phyloP scores from a whole-genome alignment of 2,329 filamentous ascomycete genomes.

The Verticillium longisporum region DNA sequence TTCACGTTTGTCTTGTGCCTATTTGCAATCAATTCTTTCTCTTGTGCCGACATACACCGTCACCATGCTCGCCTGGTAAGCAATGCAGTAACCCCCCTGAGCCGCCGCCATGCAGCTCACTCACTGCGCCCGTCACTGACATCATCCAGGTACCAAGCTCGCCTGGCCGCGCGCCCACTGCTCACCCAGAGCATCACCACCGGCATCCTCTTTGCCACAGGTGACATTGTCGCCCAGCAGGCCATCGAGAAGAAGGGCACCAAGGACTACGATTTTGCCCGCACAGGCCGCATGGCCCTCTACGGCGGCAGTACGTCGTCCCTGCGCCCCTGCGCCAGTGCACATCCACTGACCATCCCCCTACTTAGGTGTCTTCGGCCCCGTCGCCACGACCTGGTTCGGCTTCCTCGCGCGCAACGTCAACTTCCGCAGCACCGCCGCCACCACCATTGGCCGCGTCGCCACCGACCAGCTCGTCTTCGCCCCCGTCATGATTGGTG shows the following conservation, averaged over 20 bases:
- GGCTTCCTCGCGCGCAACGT: conserved; percentile 67
- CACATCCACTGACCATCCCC: neutral
- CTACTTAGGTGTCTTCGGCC: conserved; percentile 68
- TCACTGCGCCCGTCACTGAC: neutral
- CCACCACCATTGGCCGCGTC: conserved; percentile 74
- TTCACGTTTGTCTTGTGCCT: neutral
- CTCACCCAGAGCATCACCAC: conserved; percentile 90
- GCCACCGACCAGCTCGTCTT: conserved; percentile 76
- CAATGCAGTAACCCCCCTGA: neutral
- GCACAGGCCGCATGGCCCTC: conserved; percentile 71
- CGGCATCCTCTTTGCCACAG: conserved; percentile 84
- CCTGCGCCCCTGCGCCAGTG: neutral
- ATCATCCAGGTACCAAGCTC: conserved; percentile 70
- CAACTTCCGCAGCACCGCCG: conserved; percentile 53
- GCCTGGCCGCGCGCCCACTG: conserved; percentile 72
- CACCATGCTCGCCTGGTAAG: conserved; percentile 23
- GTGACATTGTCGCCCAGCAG: conserved; percentile 88
- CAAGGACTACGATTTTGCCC: conserved; percentile 66
- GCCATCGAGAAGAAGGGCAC: conserved; percentile 76
- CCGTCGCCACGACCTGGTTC: conserved; percentile 83
- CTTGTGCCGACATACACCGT: neutral
- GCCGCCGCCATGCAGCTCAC: neutral
- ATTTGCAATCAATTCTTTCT: neutral
- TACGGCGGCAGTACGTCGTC: conserved; percentile 66
- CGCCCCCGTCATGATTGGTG: conserved; percentile 73